phyloP scores from a whole-genome alignment of 1,139 yeast genomes.

The Lodderomyces jiufengensis region DNA sequence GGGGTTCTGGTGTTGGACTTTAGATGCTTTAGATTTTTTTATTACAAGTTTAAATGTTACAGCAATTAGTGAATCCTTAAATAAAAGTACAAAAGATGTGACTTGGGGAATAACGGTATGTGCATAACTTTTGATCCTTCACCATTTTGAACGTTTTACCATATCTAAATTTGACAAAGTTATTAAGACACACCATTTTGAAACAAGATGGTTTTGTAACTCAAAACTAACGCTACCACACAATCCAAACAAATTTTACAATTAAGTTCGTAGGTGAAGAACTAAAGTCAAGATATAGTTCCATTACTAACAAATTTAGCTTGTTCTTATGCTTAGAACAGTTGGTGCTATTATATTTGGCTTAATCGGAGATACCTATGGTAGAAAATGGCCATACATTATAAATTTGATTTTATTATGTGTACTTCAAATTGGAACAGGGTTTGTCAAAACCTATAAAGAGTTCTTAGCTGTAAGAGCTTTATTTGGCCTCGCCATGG shows the following conservation, averaged over 20 bases:
- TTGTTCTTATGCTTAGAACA: slow-evolving; percentile 43
- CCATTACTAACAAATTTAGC: no score
- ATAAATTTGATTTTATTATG: slow-evolving; percentile 28
- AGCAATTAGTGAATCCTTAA: slow-evolving; percentile 28
- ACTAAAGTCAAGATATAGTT: no score
- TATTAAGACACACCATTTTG: no score
- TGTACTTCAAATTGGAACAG: slow-evolving; percentile 39
- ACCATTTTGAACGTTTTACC: no score
- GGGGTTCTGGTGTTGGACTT: slow-evolving; percentile 40
- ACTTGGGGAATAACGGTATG: slow-evolving; percentile 48
- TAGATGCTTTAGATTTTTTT: slow-evolving; percentile 44
- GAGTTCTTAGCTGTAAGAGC: slow-evolving; percentile 42
- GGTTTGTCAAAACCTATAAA: slow-evolving; percentile 34
- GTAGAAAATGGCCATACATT: slow-evolving; percentile 39
- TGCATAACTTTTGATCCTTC: no score
- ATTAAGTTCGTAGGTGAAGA: no score
- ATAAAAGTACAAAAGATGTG: slow-evolving; percentile 25
- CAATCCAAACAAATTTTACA: no score
- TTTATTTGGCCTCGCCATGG: slow-evolving; percentile 43
- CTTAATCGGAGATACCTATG: slow-evolving; percentile 34
- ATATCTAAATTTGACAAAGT: no score
- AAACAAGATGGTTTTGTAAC: no score
- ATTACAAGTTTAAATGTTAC: slow-evolving; percentile 33
- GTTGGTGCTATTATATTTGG: slow-evolving; percentile 42
- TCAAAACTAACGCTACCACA: no score